Conservation (phyloP, 2,329 filamentous ascomycete species). For the Monilinia vaccinii-corymbosi region DNA sequence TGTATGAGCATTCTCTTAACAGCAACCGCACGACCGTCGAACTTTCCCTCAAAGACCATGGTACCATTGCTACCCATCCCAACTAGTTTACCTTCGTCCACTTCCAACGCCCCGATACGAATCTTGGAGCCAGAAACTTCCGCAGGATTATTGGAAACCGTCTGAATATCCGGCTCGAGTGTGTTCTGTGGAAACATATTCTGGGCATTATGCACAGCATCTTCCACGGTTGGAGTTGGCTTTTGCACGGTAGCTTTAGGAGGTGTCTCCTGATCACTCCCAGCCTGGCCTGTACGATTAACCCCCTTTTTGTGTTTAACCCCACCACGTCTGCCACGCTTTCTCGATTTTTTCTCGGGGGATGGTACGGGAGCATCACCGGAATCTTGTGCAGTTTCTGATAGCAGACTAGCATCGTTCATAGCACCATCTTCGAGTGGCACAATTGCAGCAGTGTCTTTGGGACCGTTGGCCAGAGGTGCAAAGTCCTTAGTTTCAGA, state of each 20-base stretch:
- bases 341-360: constrained; percentile 46
- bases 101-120: constrained; percentile 54
- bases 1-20: constrained; percentile 96
- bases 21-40: constrained; percentile 85
- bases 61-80: constrained; percentile 93
- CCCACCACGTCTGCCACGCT: constrained; percentile 63
- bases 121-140: constrained; percentile 51
- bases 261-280: constrained; percentile 29
- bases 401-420: background rate
- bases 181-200: constrained; percentile 43
- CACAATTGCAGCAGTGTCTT: background rate
- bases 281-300: constrained; percentile 37
- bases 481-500: background rate
- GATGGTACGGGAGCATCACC: constrained; percentile 23
- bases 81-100: constrained; percentile 53
- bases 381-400: background rate
- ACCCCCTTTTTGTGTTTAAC: constrained; percentile 51
- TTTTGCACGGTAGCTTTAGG: constrained; percentile 13
- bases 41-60: constrained; percentile 87
- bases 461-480: background rate
- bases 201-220: constrained; percentile 48
- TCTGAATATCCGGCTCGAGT: constrained; percentile 54
- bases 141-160: constrained; percentile 46
- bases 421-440: background rate
- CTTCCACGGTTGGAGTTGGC: constrained; percentile 44